A percentile compares a stretch with the other conserved stretches of the same genome.
Conservation (phyloP, 768 basidiomycete species). For the Kwoniella newhampshirensis region DNA sequence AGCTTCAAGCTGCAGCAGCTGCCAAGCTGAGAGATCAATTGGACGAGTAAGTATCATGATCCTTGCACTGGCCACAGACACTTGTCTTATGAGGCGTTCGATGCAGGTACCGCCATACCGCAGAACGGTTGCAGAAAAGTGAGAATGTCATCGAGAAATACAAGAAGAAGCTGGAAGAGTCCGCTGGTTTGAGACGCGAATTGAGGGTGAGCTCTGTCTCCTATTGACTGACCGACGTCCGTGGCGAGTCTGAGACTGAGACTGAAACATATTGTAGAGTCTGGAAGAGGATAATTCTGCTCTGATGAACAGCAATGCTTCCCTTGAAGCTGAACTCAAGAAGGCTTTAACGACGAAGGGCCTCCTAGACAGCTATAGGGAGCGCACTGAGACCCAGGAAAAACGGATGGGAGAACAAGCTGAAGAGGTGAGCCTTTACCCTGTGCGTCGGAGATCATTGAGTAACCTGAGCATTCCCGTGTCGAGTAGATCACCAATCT, state of each 20-base stretch:
- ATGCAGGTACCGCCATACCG: conserved; percentile 87
- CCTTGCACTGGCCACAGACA: not conserved
- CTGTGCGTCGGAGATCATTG: not conserved
- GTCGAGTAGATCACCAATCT: conserved; percentile 66
- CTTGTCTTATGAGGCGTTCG: too few species aligned
- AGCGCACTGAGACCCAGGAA: conserved; percentile 78
- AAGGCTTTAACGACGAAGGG: conserved; percentile 83
- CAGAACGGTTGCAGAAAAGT: conserved; percentile 85
- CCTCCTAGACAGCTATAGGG: conserved; percentile 88
- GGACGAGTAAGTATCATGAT: conserved; percentile 70
- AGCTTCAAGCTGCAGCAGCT: conserved; percentile 72
- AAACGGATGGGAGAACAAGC: conserved; percentile 57
- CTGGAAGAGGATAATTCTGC: conserved; percentile 91
- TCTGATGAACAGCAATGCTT: conserved; percentile 84
- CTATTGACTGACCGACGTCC: not conserved
- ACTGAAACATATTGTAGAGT: conserved; percentile 57
- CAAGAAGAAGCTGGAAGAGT: conserved; percentile 95
- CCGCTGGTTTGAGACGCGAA: conserved; percentile 62
- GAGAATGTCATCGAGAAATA: conserved; percentile 99
- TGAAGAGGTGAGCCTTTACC: conserved; percentile 16
- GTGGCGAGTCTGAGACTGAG: not conserved
- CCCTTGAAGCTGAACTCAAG: conserved; percentile 87
- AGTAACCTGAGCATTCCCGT: not conserved
- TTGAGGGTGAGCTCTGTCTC: conserved; percentile 52
- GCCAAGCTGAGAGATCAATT: conserved; percentile 83